phyloP scores from a whole-genome alignment of 768 basidiomycete species.

The Podaxis mareebaensis region DNA sequence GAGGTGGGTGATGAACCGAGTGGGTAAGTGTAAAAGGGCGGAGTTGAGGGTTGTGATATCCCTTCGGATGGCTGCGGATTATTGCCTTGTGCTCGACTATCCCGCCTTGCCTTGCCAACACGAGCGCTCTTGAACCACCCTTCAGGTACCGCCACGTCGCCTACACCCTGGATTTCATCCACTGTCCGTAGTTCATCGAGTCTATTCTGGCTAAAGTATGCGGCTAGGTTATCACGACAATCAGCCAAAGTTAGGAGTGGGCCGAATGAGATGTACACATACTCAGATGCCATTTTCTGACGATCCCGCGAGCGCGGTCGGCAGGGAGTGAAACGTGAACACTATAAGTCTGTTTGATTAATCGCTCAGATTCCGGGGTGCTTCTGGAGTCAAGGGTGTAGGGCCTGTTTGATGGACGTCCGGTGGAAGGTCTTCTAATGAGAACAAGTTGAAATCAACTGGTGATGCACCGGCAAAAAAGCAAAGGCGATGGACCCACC shows the following conservation, averaged over 20 bases:
- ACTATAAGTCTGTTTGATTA: slow-evolving; percentile 85
- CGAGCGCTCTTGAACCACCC: slow-evolving; percentile 82
- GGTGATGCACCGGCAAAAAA: slow-evolving; percentile 16
- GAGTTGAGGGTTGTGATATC: slow-evolving; percentile 26
- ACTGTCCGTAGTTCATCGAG: slow-evolving; percentile 72
- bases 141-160: slow-evolving; percentile 67
- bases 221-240: slow-evolving; percentile 47
- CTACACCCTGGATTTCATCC: slow-evolving; percentile 66
- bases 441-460: slow-evolving; percentile 10
- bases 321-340: slow-evolving; percentile 67
- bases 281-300: slow-evolving; percentile 87
- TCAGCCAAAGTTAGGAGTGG: slow-evolving; percentile 27
- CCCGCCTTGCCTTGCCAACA: slow-evolving; percentile 58
- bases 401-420: slow-evolving; percentile 29
- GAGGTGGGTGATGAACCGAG: slow-evolving; percentile 19
- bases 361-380: slow-evolving; percentile 54
- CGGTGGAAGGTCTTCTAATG: slow-evolving; percentile 25
- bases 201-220: slow-evolving; percentile 81
- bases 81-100: slow-evolving; percentile 43
- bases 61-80: slow-evolving; percentile 31
- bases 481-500: slow-evolving; percentile 39
- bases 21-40: slow-evolving; percentile 21
- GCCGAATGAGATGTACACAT: slow-evolving; percentile 28
- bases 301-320: slow-evolving; percentile 49
- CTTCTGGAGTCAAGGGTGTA: slow-evolving; percentile 38